Percentiles rank a stretch among this genome's conserved stretches.
These are phyloP conservation scores for Dactylonectria estremocensis DNA, from an alignment of 2,329 filamentous ascomycete species.

Conservation along the genomic window DNA sequence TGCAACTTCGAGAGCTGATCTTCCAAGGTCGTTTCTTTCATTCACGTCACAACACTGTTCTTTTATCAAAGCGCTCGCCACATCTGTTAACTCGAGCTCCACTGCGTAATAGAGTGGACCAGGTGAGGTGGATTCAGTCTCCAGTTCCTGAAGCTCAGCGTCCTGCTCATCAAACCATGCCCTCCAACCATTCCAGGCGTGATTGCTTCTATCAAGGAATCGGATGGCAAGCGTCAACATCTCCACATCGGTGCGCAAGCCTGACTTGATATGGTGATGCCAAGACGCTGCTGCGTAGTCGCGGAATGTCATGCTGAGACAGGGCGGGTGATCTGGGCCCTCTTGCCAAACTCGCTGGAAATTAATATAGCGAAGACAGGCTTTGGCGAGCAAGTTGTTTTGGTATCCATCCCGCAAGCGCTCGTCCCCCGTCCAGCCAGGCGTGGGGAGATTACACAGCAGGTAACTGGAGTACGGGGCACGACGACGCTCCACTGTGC, in stretches of 20 bases:
- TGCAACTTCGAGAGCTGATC: too few relatives aligned
- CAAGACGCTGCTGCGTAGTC: conserved; percentile 4
- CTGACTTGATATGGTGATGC: conserved; percentile 1
- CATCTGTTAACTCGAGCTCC: too few relatives aligned
- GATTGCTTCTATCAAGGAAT: conserved; percentile 5
- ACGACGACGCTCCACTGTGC: too few relatives aligned
- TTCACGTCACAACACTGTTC: too few relatives aligned
- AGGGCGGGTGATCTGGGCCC: background rate
- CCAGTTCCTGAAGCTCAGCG: background rate
- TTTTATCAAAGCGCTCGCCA: too few relatives aligned
- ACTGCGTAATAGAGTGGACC: background rate
- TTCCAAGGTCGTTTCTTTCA: too few relatives aligned
- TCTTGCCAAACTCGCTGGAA: background rate
- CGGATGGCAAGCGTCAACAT: background rate
- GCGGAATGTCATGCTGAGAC: background rate
- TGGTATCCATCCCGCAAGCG: background rate
- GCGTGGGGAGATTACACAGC: too few relatives aligned
- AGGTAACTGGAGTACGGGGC: too few relatives aligned
- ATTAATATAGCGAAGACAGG: background rate
- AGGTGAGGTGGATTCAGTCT: background rate
- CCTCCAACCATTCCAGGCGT: background rate
- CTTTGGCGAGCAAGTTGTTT: background rate
- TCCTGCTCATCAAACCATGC: background rate
- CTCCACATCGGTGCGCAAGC: background rate
- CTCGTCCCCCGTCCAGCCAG: too few relatives aligned